Base-by-base conservation (phyloP, 2,329 filamentous ascomycete genomes). In the Colletotrichum sansevieriae region DNA sequence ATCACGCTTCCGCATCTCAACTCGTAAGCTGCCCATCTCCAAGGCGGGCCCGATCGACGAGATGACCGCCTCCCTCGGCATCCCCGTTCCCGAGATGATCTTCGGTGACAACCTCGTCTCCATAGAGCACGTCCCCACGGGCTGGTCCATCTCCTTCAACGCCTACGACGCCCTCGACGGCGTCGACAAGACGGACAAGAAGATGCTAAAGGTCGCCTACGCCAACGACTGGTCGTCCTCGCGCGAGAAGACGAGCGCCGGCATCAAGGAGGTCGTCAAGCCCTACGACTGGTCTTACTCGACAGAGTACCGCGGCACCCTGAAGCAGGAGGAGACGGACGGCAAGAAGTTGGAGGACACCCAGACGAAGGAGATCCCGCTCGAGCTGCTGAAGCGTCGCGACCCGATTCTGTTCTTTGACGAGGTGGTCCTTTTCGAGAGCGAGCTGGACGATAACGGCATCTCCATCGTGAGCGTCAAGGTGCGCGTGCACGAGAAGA, bases 261-360 rank as follows among this genome's bases (percentile, higher is more conserved):
- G 92, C 64, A 97, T 99, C 78, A 94, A 93, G 77, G 94, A 98
- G 77, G 91, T 98, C 29, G 93, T 99, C 63, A 95, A 95, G 82
- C 95, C 95, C 3, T 99, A 97, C 78, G 96, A 99, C 82, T 99
- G 96, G 96, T 97, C 94, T 71, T 99, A 98, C 82, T 96, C 90
- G 72, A 97, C 95, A 41, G 87, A 91, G 73, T 99, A 97, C 80
- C 87, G 86, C 65, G 96, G 96, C 58, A 93, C 91, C 3, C 81
- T 91, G 46, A 77, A 82, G 69, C 52, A 44, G 51, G 58, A 54
- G 35, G 59, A 37, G 6, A 60, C 9, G 2, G 29, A 8, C 5
- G 29, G 12, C 10, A 7, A 29, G 18, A 54, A 8, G 37, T 46
- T 56, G 29, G 43, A 37, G 58, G 29, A 25, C 22, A 51, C 15